These are phyloP conservation scores for Quercus tomentella DNA, from an alignment of 331 rosid species.

Conservation along the genomic window DNA sequence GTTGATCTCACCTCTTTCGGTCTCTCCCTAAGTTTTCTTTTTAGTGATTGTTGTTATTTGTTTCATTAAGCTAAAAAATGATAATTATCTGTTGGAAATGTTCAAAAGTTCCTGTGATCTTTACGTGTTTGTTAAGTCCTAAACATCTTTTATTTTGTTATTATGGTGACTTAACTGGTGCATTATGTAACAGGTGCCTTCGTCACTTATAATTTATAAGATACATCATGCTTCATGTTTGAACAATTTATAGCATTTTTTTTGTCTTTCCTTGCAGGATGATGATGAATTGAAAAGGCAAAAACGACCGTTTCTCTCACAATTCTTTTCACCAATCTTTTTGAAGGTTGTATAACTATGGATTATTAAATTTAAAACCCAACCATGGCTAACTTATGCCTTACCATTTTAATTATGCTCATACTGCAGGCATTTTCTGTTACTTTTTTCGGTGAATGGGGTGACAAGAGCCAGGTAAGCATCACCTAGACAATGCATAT, in stretches of 20 bases:
- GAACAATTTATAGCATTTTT: neutral
- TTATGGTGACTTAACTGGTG: neutral
- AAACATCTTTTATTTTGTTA: neutral
- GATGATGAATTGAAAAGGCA: slow-evolving; percentile 69
- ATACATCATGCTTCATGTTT: neutral
- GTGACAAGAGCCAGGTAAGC: slow-evolving; percentile 97
- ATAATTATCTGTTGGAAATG: neutral
- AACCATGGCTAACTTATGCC: neutral
- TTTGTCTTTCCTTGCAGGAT: slow-evolving; percentile 41
- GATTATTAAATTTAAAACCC: slow-evolving; percentile 4
- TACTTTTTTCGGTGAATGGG: slow-evolving; percentile 97
- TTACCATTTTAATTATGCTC: slow-evolving; percentile 23
- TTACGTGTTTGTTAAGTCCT: neutral
- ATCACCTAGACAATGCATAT: neutral
- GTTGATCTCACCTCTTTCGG: neutral
- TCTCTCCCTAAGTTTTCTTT: slow-evolving; percentile 3
- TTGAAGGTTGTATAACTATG: slow-evolving; percentile 51
- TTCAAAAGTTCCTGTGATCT: neutral
- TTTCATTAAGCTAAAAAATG: neutral
- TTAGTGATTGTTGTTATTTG: neutral
- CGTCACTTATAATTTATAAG: neutral
- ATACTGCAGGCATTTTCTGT: slow-evolving; percentile 85
- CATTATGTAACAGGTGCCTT: neutral
- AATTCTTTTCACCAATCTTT: slow-evolving; percentile 80
- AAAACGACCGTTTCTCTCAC: slow-evolving; percentile 50